Base-by-base conservation (phyloP, 306 rosid genomes). In the Heteromeles arbutifolia region DNA sequence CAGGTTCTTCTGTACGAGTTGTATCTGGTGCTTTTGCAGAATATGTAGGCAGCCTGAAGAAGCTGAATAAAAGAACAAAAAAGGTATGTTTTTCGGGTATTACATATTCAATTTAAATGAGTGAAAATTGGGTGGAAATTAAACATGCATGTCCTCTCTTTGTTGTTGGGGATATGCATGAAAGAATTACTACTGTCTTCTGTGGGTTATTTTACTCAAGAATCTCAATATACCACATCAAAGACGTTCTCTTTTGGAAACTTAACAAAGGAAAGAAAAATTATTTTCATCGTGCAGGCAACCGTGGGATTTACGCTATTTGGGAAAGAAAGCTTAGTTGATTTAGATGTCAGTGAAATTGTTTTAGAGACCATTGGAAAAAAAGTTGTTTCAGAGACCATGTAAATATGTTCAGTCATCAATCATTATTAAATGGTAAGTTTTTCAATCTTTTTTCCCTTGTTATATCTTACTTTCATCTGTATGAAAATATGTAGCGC, bases 311-410 rank as follows among this genome's bases (percentile, higher is more conserved):
- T 92, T 79, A 83, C 81, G 2, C 76, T 95, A 50, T 92, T 92
- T 79, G 99, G 99, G 78, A 95, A 92, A 81, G 99, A 95, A 84
- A 95, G 87, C 83, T 79, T 88, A 54, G 89, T 85, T 57, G 97
- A 88, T 44, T 19, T 95, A 73, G 89, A 90, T 82, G 80, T 83
- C 65, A 79, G 78, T 65, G 93, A 90, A 76, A 83, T 95, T 74
- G 85, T 79, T 82, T 82, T 58, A 10, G 92, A 83, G 83, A 82
- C 85, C 43, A 8, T 50, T 50, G 54, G 18, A 50, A 50, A 50
- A 50, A 17, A 90, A 74, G 82, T 95, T 74, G 86, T 79, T 79
- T 82, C 64, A 10, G 90, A 83, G 83, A 82, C 85, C 37, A 84
- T 68, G 72, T 75, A 22, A 63, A 52, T 56, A 26, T 54, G 43